Evolutionary conservation across 169 alveolate species (phyloP).

Genomic region (Babesia bovis): DNA sequence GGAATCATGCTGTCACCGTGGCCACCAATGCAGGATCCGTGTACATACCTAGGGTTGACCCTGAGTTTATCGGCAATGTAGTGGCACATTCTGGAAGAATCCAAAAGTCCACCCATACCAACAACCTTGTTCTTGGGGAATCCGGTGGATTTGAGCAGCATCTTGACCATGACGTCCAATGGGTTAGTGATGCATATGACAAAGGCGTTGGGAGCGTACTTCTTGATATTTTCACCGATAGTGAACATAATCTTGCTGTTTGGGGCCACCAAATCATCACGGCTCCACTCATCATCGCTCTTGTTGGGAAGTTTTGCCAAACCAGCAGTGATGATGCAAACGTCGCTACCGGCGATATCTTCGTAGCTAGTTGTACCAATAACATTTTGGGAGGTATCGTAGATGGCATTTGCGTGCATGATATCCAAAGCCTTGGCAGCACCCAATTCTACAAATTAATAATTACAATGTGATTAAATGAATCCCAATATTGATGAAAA

Average conservation of each 20-base stretch:
- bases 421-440: slow-evolving; percentile 79
- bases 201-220: slow-evolving; percentile 81
- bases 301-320: slow-evolving; percentile 47
- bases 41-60: slow-evolving; percentile 78
- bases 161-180: slow-evolving; percentile 81
- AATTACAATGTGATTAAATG: background rate
- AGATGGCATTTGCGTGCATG: slow-evolving; percentile 74
- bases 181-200: slow-evolving; percentile 86
- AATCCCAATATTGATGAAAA: too few species aligned
- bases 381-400: slow-evolving; percentile 67
- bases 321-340: slow-evolving; percentile 84
- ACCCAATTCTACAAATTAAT: slow-evolving; percentile 38
- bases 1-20: slow-evolving; percentile 89
- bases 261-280: slow-evolving; percentile 79
- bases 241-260: slow-evolving; percentile 80
- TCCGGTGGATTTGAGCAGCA: slow-evolving; percentile 76
- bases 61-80: slow-evolving; percentile 73
- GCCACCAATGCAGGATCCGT: slow-evolving; percentile 83
- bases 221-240: slow-evolving; percentile 81
- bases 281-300: slow-evolving; percentile 78
- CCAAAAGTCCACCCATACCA: slow-evolving; percentile 86
- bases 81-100: slow-evolving; percentile 80
- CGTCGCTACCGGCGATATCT: slow-evolving; percentile 78
- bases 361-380: slow-evolving; percentile 73
- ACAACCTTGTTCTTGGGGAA: slow-evolving; percentile 81